Base-by-base conservation (phyloP, 306 rosid genomes). In the Gillenia trifoliata region DNA sequence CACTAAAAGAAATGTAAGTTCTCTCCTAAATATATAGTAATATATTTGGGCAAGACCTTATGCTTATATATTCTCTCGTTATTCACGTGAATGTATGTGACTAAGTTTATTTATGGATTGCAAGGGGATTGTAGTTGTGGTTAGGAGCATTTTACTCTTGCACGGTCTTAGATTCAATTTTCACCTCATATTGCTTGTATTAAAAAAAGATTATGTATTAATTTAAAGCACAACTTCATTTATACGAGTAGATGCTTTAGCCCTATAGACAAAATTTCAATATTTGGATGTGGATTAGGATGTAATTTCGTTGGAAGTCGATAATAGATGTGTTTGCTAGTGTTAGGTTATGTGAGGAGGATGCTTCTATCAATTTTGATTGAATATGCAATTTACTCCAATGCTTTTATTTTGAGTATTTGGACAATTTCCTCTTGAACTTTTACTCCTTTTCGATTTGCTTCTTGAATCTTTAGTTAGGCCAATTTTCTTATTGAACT, bases 1-100 rank as follows among this genome's bases (percentile, higher is more conserved):
- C 88, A 49, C 61, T 70, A 66, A 78, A 77, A 45, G 33, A 38
- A 66, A 26, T 50, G 65, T 75, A 68, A 63, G 66, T 72, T 33
- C 33, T 56, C 49, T 45, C 17, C 50, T 9, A 30, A 68, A 45
- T 45, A 45, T 15, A 33, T 13, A 59, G 22, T 60, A 60, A n/a
- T 10, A 7, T 7, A 25, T 54, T 49, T 33, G 26, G 22, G 23
- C 13, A 11, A 59, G 15, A 17, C 64, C 12, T 3, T 25, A 23
- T 55, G 61, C 28, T 56, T 56, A 56, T 11, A 11, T 22, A 12
- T 56, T 56, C 62, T 56, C 16, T 56, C 29, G 2, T 22, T 56
- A 25, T 56, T 56, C 62, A 56, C 62, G 30, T 56, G 28, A 56
- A n/a, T 56, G 16, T 29, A 56, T 19, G 19, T 50, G n/a, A n/a